These are phyloP conservation scores for Cynara cardunculus DNA, from an alignment of 129 eudicot genomes.

Conservation along the genomic window DNA sequence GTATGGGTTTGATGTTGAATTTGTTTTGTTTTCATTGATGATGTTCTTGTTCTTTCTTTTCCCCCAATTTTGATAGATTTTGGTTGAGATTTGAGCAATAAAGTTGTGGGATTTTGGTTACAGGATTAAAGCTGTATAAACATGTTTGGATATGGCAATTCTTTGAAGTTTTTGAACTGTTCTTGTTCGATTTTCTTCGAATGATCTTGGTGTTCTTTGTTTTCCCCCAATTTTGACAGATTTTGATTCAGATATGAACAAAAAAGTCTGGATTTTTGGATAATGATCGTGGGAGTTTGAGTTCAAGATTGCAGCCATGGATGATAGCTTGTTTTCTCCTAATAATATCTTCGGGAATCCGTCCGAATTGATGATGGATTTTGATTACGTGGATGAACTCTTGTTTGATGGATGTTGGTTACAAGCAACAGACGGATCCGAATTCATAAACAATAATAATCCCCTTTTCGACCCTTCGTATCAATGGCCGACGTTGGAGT, in stretches of 20 bases:
- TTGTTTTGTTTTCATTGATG: background rate
- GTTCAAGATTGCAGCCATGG: constrained; percentile 45
- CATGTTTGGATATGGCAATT: background rate
- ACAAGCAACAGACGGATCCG: constrained; percentile 66
- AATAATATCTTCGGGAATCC: constrained; percentile 45
- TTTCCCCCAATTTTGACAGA: constrained; percentile 27
- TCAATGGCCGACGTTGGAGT: constrained; percentile 54
- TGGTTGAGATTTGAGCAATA: background rate
- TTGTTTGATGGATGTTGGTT: constrained; percentile 87
- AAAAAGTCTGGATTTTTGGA: background rate
- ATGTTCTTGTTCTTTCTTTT: constrained; percentile 3
- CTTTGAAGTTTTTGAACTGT: background rate
- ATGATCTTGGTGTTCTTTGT: background rate
- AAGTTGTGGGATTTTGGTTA: constrained; percentile 5
- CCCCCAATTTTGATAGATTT: constrained; percentile 16
- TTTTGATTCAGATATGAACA: background rate
- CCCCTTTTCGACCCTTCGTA: constrained; percentile 58
- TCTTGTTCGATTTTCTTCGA: background rate
- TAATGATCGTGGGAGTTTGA: constrained; percentile 18
- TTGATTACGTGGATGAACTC: constrained; percentile 78
- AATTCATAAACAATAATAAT: constrained; percentile 40
- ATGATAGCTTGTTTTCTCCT: constrained; percentile 50
- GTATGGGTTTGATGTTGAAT: background rate
- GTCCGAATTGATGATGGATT: constrained; percentile 60
- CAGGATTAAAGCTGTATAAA: constrained; percentile 1